A percentile compares a stretch with the other conserved stretches of the same genome.
Conservation (phyloP, 225 moss, liverwort and hornwort species). For the Neckera pumila region DNA sequence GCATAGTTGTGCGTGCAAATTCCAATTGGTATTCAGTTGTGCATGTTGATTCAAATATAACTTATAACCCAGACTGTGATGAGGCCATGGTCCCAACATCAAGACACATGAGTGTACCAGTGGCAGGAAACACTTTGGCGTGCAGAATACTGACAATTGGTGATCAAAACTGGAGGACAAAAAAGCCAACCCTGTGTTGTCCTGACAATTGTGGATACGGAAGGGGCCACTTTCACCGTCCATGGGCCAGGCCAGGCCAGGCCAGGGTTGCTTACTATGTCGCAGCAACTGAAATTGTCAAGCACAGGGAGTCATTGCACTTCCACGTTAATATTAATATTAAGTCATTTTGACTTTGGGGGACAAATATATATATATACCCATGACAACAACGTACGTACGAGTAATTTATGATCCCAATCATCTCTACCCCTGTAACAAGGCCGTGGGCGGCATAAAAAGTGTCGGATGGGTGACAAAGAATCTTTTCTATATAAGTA, state of each 20-base stretch:
- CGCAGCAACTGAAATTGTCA: background rate
- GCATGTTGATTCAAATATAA: background rate
- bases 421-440: background rate
- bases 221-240: slow-evolving; percentile 4
- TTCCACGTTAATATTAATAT: too few relatives aligned
- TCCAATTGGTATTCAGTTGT: background rate
- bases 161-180: background rate
- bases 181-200: background rate
- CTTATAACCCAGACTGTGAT: too few relatives aligned
- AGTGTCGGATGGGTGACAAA: background rate
- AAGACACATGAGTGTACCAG: background rate
- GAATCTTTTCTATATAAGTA: background rate
- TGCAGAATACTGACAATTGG: background rate
- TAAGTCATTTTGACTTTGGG: too few relatives aligned
- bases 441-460: background rate
- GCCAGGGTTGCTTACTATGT: background rate
- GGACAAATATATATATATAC: too few relatives aligned
- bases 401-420: background rate
- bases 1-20: too few relatives aligned
- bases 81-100: background rate
- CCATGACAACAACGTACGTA: too few relatives aligned
- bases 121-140: background rate
- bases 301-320: background rate
- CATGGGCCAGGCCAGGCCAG: background rate
- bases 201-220: background rate